These are phyloP conservation scores for Plasmodium vivax DNA, from an alignment of 169 alveolate genomes.

Conservation along the genomic window DNA sequence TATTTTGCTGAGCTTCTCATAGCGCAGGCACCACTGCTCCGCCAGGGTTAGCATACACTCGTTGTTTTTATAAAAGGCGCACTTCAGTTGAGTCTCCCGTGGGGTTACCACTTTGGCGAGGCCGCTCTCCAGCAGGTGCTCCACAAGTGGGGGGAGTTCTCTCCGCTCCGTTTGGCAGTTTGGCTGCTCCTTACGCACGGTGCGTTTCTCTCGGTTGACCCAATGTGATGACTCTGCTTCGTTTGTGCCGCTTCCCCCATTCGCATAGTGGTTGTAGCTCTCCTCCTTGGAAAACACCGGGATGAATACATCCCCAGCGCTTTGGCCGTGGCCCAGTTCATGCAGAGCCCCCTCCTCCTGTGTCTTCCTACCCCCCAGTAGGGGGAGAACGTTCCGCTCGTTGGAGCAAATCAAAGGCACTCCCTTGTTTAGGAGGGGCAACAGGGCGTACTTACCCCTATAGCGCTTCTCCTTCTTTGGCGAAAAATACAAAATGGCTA, in stretches of 20 bases:
- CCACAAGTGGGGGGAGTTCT: neutral
- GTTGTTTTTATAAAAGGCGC: conserved; percentile 32
- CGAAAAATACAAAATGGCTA: conserved; percentile 18
- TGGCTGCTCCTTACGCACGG: neutral
- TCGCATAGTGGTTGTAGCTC: neutral
- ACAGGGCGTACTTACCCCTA: conserved; percentile 21
- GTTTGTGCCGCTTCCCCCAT: neutral
- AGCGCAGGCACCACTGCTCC: conserved; percentile 24
- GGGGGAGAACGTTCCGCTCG: neutral
- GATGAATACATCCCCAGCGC: conserved; percentile 7
- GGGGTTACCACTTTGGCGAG: neutral
- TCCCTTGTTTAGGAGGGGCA: conserved; percentile 3
- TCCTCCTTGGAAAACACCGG: conserved; percentile 12
- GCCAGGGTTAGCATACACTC: conserved; percentile 6
- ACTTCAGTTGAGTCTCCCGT: neutral
- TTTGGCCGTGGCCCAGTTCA: neutral
- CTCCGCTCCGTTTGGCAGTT: neutral
- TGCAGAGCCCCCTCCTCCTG: neutral
- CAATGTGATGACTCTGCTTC: neutral
- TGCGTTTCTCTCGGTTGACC: neutral
- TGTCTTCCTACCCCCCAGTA: neutral
- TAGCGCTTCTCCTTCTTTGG: conserved; percentile 3
- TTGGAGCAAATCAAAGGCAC: conserved; percentile 23
- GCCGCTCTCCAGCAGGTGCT: neutral
- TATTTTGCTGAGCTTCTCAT: neutral